These are phyloP conservation scores for Penicillium brasilianum DNA, from an alignment of 2,329 filamentous ascomycete genomes.

Conservation along the genomic window DNA sequence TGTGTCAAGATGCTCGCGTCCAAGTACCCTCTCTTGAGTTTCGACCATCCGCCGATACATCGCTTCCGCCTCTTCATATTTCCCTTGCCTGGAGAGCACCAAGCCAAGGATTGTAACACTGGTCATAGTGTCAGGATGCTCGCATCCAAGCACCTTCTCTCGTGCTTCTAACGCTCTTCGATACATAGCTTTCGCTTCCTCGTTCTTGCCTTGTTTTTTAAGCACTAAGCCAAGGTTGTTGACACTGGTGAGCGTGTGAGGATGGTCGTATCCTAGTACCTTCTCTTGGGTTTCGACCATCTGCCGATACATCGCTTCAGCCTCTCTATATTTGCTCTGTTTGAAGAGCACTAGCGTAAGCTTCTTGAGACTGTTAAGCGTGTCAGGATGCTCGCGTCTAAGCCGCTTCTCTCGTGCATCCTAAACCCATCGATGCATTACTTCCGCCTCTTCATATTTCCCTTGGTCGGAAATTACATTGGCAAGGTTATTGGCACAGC, in stretches of 20 bases:
- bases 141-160: slow-evolving; percentile 14
- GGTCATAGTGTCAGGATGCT: slow-evolving; percentile 21
- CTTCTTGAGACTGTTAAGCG: too few species aligned
- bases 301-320: too few species aligned
- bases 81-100: neutral
- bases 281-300: too few species aligned
- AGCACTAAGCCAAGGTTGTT: neutral
- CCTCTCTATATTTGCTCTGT: too few species aligned
- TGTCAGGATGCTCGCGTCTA: too few species aligned
- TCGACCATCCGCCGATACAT: too few species aligned
- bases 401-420: too few species aligned
- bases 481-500: slow-evolving; percentile 11
- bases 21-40: too few species aligned
- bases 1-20: too few species aligned
- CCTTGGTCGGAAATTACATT: neutral
- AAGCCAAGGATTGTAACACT: slow-evolving; percentile 9
- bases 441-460: neutral
- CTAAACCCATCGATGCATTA: too few species aligned
- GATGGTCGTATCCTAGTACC: too few species aligned
- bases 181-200: slow-evolving; percentile 3
- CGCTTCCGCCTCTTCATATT: neutral
- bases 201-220: neutral
- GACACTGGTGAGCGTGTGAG: neutral
- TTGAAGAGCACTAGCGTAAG: too few species aligned
- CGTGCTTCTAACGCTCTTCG: slow-evolving; percentile 8